Evolutionary conservation across 495 filamentous ascomycete species (phyloP), one percentile per base, ranked within the genome.

Genomic region (Neurospora sp.): DNA sequence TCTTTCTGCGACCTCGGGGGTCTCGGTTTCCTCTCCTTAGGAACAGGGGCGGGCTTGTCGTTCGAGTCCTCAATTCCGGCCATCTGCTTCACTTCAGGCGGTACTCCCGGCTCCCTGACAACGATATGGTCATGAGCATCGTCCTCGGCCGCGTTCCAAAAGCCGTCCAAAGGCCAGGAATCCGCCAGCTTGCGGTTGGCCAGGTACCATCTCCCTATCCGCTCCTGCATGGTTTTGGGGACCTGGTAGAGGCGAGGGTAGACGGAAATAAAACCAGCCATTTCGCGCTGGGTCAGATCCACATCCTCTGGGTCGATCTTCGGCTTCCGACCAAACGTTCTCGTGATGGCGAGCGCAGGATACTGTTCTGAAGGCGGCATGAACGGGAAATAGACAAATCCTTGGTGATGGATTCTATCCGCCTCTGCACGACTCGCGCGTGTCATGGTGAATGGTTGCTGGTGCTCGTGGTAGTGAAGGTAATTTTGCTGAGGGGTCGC

Each of bases 201-300:
- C 1, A 8, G 31, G 4, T 18, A 41, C 75, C 75, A 77, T 39
- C 41, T 65, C 3, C 27, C 12, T 20, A 75, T 40, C 6, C 75
- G 61, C 8, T 39, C 45, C 14, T 38, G 69, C 12, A 41, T 72
- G 14, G 27, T 72, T 4, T 1, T 8, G 1, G 70, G 44, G 14
- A 77, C 74, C 20, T 75, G 74, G 35, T 74, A 72, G 9, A 77
- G 61, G 4, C 75, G 69, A 10, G 41, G 53, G 38, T 73, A 75
- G 6, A 77, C 39, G 1, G 45, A 39, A 8, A 61, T 61, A 31
- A 75, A 71, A 6, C 45, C 59, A 14, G 39, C 20, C 38, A 75
- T 39, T 12, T 75, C 72, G 3, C 61, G 40, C 22, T 71, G 47
- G 3, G 37, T 71, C 10, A 74, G 59, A 10, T 7, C 35, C 6